Conservation (phyloP, 1,284 basidiomycete genomes). For the Pseudozyma hubeiensis region DNA sequence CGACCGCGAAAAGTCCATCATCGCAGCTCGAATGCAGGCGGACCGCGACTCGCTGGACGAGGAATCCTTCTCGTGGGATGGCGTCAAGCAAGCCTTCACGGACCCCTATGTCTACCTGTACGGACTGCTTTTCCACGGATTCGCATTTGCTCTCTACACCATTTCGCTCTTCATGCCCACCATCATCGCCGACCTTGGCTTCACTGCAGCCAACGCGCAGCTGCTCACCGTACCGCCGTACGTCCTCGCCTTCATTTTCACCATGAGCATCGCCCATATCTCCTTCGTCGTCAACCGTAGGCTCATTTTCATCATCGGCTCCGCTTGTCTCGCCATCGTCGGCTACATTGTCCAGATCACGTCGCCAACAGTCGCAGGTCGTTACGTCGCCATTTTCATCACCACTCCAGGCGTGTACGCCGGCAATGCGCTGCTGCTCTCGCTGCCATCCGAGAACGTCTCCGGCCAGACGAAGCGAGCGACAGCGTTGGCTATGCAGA, state of each 20-base stretch:
- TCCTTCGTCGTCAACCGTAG: conserved; percentile 68
- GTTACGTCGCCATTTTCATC: conserved; percentile 76
- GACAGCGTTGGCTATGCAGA: conserved; percentile 76
- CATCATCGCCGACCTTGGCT: conserved; percentile 75
- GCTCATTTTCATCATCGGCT: conserved; percentile 74
- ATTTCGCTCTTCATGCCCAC: conserved; percentile 68
- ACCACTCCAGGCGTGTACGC: conserved; percentile 76
- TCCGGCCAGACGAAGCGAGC: conserved; percentile 79
- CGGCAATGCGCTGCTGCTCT: conserved; percentile 72
- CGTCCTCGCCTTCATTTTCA: conserved; percentile 70
- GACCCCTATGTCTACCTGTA: conserved; percentile 77
- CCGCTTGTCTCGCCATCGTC: conserved; percentile 73
- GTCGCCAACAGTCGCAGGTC: conserved; percentile 73
- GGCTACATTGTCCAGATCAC: conserved; percentile 77
- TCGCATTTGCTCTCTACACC: conserved; percentile 70
- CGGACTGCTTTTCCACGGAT: conserved; percentile 76
- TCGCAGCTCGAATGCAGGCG: conserved; percentile 72
- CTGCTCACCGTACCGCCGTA: conserved; percentile 77
- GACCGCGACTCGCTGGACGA: conserved; percentile 74
- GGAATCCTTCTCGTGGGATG: conserved; percentile 68
- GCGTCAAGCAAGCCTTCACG: conserved; percentile 71
- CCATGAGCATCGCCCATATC: conserved; percentile 72
- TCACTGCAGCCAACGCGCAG: conserved; percentile 75
- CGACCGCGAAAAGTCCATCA: conserved; percentile 72
- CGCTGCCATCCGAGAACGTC: conserved; percentile 79